A percentile compares a stretch with the other conserved stretches of the same genome.
These are phyloP conservation scores for Penicillium bialowiezense DNA, from an alignment of 495 filamentous ascomycete species.

Conservation along the genomic window DNA sequence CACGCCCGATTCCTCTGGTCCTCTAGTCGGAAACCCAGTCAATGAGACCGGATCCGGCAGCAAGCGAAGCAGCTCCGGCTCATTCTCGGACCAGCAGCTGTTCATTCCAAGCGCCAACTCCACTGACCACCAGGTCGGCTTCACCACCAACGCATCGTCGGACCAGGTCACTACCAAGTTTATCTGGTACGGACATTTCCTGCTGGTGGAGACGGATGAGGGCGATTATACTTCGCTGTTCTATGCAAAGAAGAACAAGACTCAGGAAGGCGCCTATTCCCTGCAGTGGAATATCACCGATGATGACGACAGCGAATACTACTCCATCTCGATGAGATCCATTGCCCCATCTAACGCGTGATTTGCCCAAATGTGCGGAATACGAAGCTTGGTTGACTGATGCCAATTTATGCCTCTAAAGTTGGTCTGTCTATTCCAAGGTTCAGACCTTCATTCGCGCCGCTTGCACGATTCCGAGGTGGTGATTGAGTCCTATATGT, in stretches of 20 bases:
- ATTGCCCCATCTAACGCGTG: background rate
- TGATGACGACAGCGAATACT: background rate
- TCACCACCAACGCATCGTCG: background rate
- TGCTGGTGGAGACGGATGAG: slow-evolving; percentile 17
- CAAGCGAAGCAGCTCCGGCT: background rate
- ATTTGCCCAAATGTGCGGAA: background rate
- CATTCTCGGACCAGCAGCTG: slow-evolving; percentile 19
- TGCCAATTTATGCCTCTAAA: background rate
- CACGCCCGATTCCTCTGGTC: background rate
- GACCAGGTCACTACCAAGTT: slow-evolving; percentile 24
- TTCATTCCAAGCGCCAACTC: slow-evolving; percentile 21
- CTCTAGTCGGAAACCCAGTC: slow-evolving; percentile 1
- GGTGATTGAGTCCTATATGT: too few species aligned
- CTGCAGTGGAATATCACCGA: slow-evolving; percentile 8
- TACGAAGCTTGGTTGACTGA: too few species aligned
- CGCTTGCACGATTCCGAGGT: too few species aligned
- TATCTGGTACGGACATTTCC: slow-evolving; percentile 22
- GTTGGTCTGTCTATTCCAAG: too few species aligned
- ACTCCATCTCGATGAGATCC: background rate
- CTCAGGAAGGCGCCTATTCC: background rate
- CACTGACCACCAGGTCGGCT: slow-evolving; percentile 5
- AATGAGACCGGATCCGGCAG: background rate
- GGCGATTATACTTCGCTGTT: slow-evolving; percentile 29
- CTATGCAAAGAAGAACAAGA: slow-evolving; percentile 19
- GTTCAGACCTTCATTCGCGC: too few species aligned